These are phyloP conservation scores for Globisporangium orthogonon DNA, from an alignment of 352 stramenopile species.

Conservation along the genomic window DNA sequence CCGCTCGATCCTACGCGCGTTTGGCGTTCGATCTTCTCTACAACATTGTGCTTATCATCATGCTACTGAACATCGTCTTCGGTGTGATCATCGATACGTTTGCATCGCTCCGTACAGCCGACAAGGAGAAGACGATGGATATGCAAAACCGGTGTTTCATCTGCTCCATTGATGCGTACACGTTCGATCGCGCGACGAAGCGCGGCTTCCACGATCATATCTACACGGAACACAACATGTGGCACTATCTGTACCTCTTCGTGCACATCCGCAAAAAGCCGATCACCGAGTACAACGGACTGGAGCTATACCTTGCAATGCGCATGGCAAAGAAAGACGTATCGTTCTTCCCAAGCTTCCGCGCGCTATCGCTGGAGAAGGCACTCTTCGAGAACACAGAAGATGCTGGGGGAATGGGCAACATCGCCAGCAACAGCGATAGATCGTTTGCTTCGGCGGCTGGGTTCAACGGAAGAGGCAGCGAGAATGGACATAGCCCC, in stretches of 20 bases:
- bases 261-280: slow-evolving; percentile 75
- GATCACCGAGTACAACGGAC: slow-evolving; percentile 71
- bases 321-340: slow-evolving; percentile 72
- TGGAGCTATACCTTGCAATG: slow-evolving; percentile 79
- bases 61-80: slow-evolving; percentile 76
- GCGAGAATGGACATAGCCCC: not conserved
- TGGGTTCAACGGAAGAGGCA: not conserved
- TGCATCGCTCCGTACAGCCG: slow-evolving; percentile 51
- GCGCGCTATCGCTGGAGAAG: slow-evolving; percentile 45
- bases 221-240: slow-evolving; percentile 76
- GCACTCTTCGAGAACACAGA: not conserved
- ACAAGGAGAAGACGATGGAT: slow-evolving; percentile 60
- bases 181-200: slow-evolving; percentile 62
- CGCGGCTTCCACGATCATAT: slow-evolving; percentile 71
- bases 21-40: slow-evolving; percentile 60
- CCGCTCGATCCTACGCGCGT: slow-evolving; percentile 36
- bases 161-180: slow-evolving; percentile 75
- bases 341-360: slow-evolving; percentile 68
- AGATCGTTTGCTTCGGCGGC: not conserved
- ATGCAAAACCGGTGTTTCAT: slow-evolving; percentile 76
- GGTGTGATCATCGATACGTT: slow-evolving; percentile 82
- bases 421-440: slow-evolving; percentile 5
- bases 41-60: slow-evolving; percentile 63
- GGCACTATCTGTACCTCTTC: slow-evolving; percentile 76
- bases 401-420: slow-evolving; percentile 1